Evolutionary conservation across 768 basidiomycete species (phyloP).

Genomic region (Lactarius akahatsu): DNA sequence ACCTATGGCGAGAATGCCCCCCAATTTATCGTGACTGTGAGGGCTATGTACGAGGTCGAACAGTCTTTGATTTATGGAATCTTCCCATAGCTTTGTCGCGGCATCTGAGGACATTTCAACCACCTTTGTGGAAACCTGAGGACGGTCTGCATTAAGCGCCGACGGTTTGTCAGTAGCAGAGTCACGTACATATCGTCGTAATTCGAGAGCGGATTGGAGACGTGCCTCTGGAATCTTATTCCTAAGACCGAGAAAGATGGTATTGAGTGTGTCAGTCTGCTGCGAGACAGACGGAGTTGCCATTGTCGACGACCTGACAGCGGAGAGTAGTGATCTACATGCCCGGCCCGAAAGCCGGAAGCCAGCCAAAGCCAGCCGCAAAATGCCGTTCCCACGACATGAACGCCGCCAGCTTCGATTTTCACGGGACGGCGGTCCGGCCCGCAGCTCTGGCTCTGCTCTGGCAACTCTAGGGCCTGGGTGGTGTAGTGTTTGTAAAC

Average conservation of each 20-base stretch:
- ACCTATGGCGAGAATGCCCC: conserved; percentile 89
- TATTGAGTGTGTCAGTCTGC: conserved; percentile 60
- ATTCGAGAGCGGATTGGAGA: conserved; percentile 64
- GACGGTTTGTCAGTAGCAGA: background rate
- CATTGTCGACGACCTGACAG: conserved; percentile 42
- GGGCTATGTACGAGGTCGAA: conserved; percentile 85
- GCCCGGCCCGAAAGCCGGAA: too few species aligned
- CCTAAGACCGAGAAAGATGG: conserved; percentile 67
- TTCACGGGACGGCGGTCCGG: too few species aligned
- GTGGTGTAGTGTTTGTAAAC: too few species aligned
- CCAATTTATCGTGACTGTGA: conserved; percentile 75
- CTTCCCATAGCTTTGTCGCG: conserved; percentile 81
- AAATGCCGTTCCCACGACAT: too few species aligned
- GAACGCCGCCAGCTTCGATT: too few species aligned
- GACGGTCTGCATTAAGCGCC: conserved; percentile 16
- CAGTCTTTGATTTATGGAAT: conserved; percentile 73
- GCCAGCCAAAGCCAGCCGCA: too few species aligned
- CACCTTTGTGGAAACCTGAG: conserved; percentile 67
- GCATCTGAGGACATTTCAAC: conserved; percentile 82
- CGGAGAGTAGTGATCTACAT: too few species aligned
- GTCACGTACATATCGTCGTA: conserved; percentile 68
- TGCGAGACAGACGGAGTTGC: conserved; percentile 56
- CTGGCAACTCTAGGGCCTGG: too few species aligned
- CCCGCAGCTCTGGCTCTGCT: too few species aligned
- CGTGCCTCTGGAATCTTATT: conserved; percentile 64